Conservation (phyloP, 202 grass and related monocot species). For the Panicum virgatum region DNA sequence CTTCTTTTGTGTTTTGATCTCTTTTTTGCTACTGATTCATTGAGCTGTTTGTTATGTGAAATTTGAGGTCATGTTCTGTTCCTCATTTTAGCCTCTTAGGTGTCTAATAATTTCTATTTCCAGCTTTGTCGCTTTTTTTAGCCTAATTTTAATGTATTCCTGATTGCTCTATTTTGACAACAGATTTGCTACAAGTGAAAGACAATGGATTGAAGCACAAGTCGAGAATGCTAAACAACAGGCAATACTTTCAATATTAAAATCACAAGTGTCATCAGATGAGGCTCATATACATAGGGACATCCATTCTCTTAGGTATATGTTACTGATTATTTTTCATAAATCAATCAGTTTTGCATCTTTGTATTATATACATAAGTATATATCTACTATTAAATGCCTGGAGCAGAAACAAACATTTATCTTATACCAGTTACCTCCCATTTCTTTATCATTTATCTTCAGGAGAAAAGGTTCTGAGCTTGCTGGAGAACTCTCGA, state of each 20-base stretch:
- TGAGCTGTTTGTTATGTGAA: not conserved
- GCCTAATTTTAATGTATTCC: not conserved
- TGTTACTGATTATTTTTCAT: constrained; percentile 15
- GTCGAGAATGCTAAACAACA: constrained; percentile 98
- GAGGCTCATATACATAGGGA: constrained; percentile 94
- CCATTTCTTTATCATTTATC: not conserved
- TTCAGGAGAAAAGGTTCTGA: constrained; percentile 93
- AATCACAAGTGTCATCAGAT: constrained; percentile 89
- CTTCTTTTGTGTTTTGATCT: not conserved
- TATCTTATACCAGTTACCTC: not conserved
- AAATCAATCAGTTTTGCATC: constrained; percentile 15
- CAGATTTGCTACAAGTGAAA: constrained; percentile 99
- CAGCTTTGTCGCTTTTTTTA: constrained; percentile 4
- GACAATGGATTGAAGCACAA: constrained; percentile 98
- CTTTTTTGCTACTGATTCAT: not conserved
- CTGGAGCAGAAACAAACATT: not conserved
- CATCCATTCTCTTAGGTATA: constrained; percentile 94
- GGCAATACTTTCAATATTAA: constrained; percentile 81
- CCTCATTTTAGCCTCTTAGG: not conserved
- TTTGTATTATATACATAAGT: not conserved
- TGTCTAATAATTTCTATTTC: not conserved
- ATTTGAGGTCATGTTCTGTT: not conserved
- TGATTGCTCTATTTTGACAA: constrained; percentile 35
- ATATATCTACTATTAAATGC: not conserved
- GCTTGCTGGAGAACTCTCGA: constrained; percentile 80